Base-by-base conservation (phyloP, 2,329 filamentous ascomycete genomes). In the Coniella vitis region DNA sequence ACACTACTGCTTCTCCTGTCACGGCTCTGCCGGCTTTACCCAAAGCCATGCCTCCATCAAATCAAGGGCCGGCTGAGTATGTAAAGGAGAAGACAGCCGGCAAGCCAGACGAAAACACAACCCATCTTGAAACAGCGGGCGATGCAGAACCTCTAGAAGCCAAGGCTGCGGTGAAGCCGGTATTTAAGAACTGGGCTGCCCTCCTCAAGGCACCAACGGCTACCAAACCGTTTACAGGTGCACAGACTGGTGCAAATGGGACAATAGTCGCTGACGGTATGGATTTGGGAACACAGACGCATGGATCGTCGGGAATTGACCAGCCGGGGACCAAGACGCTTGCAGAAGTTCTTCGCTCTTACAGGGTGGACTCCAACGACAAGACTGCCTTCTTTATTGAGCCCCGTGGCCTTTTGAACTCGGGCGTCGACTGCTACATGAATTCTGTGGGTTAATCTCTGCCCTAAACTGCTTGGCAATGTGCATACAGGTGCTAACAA, bases 361-460 rank as follows among this genome's bases (percentile, higher is more conserved):
- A 90, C 64, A 79, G 78, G 46, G 81, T 90, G 20, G 76, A 80
- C 49, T 73, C 74, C 34, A 75, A 76, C 34, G 71, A 78, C 29
- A 87, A 85, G 59, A 42, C 40, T 10, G 72, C 91, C 56, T 75
- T 86, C 16, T 96, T 96, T 61, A 76, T 98, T 44, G 89, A 97
- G 68, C 93, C 93, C 44, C 81, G 91, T 57, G 93, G 93, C 42
- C 78, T 98, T 61, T 87, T 95, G 57, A 98, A 98, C 69, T 94
- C 91, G 36, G 93, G 93, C 43, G 97, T 98, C 64, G 94, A 97
- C 87, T 98, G 93, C 69, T 98, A 98, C 70, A 97, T 98, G 93
- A 98, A 97, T 73, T 96, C 93, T 55, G 91, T 95, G 76, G 70
- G 87, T 47, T n/a, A n/a, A 13, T 2, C 10, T 17, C 9, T 10